These are phyloP conservation scores for Xerocomus spinulosus DNA, from an alignment of 768 basidiomycete genomes.

Conservation along the genomic window DNA sequence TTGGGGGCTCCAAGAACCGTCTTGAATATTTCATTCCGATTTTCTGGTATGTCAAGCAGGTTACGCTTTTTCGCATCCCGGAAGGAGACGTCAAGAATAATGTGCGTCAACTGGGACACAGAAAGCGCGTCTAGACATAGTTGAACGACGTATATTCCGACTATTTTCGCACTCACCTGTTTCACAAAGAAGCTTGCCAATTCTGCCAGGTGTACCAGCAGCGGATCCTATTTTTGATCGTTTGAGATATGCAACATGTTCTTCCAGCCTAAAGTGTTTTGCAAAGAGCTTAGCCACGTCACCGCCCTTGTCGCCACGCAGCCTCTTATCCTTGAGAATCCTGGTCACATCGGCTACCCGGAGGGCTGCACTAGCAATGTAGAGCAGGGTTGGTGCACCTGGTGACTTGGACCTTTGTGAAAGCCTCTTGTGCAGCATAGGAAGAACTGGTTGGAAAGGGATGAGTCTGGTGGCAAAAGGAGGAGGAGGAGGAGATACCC, in stretches of 20 bases:
- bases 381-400: slow-evolving; percentile 85
- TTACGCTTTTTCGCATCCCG: slow-evolving; percentile 72
- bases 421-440: slow-evolving; percentile 63
- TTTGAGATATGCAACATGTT: slow-evolving; percentile 79
- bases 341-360: slow-evolving; percentile 87
- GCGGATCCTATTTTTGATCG: slow-evolving; percentile 85
- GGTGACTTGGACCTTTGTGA: slow-evolving; percentile 68
- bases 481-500: slow-evolving; percentile 43
- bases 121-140: slow-evolving; percentile 57
- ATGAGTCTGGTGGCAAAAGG: not conserved
- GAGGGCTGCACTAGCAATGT: slow-evolving; percentile 83
- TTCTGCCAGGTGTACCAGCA: slow-evolving; percentile 86
- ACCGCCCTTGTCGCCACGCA: slow-evolving; percentile 78
- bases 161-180: slow-evolving; percentile 44
- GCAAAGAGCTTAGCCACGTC: slow-evolving; percentile 96
- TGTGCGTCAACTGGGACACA: slow-evolving; percentile 73
- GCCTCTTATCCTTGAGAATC: slow-evolving; percentile 59
- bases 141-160: slow-evolving; percentile 4
- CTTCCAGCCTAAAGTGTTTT: slow-evolving; percentile 86
- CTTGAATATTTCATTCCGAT: slow-evolving; percentile 75
- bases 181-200: slow-evolving; percentile 80
- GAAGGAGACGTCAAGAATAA: slow-evolving; percentile 74
- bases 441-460: slow-evolving; percentile 45
- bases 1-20: slow-evolving; percentile 60
- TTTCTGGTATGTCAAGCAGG: slow-evolving; percentile 80